Evolutionary conservation across 306 rosid genomes (phyloP).

Genomic region (Phaseolus lunatus): DNA sequence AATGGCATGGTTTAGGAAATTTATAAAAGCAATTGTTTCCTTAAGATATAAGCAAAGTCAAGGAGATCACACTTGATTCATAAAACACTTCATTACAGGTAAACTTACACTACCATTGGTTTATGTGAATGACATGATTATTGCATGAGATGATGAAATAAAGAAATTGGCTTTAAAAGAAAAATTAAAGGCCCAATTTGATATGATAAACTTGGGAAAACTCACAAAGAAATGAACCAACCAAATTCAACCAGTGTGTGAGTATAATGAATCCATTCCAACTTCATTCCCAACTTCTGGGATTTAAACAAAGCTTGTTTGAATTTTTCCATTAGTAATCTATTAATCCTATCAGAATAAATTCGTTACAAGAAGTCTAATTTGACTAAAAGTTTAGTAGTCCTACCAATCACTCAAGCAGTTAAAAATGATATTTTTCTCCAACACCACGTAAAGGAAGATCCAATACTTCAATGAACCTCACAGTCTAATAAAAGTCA

Average conservation of each 20-base stretch:
- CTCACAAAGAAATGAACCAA: background rate
- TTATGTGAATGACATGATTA: too few species aligned
- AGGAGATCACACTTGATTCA: too few species aligned
- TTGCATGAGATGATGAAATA: too few species aligned
- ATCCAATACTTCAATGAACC: conserved; percentile 8
- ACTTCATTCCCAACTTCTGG: background rate
- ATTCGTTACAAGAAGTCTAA: too few species aligned
- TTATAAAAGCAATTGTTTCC: too few species aligned
- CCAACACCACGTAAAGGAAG: conserved; percentile 7
- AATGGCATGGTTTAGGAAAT: too few species aligned
- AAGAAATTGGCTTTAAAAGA: too few species aligned
- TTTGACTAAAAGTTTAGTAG: too few species aligned
- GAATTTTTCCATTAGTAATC: background rate
- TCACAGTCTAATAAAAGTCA: background rate
- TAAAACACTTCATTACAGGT: too few species aligned
- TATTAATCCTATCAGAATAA: background rate
- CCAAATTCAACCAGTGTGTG: background rate
- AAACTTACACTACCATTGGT: too few species aligned
- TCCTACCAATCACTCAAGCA: conserved; percentile 27
- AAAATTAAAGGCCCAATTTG: background rate
- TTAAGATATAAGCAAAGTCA: too few species aligned
- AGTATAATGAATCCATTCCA: background rate
- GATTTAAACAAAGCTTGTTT: background rate
- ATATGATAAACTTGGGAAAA: background rate
- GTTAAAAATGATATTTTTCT: background rate